Percentiles rank a stretch among this genome's conserved stretches.
These are phyloP conservation scores for Plantago lanceolata DNA, from an alignment of 305 asterid species.

Conservation along the genomic window DNA sequence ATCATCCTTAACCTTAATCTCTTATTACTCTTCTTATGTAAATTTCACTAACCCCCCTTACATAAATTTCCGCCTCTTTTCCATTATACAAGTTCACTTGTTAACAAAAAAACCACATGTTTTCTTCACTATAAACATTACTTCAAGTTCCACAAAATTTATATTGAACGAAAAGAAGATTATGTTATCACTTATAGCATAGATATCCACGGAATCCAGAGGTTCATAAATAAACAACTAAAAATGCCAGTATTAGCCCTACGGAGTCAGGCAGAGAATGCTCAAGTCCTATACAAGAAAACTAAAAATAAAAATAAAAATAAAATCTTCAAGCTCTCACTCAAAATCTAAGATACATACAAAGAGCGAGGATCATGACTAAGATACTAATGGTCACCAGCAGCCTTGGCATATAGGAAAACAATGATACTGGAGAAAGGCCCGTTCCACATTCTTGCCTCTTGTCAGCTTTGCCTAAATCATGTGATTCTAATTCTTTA, in stretches of 20 bases:
- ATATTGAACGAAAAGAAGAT: too few species aligned
- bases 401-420: slow-evolving; percentile 37
- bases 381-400: slow-evolving; percentile 40
- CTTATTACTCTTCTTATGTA: too few species aligned
- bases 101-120: too few species aligned
- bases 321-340: background rate
- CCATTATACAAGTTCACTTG: too few species aligned
- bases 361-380: slow-evolving; percentile 37
- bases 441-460: slow-evolving; percentile 17
- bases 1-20: too few species aligned
- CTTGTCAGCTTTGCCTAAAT: slow-evolving; percentile 7
- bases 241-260: background rate
- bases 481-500: slow-evolving; percentile 20
- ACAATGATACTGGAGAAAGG: slow-evolving; percentile 20
- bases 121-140: too few species aligned
- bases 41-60: too few species aligned
- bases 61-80: too few species aligned
- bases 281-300: slow-evolving; percentile 1
- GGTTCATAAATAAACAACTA: background rate
- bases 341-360: slow-evolving; percentile 33
- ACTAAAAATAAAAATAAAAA: background rate
- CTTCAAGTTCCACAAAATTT: too few species aligned
- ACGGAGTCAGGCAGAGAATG: background rate
- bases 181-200: too few species aligned
- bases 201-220: too few species aligned